Conservation (phyloP, 192 early-diverging fungal species). For the Spizellomyces punctatus region DNA sequence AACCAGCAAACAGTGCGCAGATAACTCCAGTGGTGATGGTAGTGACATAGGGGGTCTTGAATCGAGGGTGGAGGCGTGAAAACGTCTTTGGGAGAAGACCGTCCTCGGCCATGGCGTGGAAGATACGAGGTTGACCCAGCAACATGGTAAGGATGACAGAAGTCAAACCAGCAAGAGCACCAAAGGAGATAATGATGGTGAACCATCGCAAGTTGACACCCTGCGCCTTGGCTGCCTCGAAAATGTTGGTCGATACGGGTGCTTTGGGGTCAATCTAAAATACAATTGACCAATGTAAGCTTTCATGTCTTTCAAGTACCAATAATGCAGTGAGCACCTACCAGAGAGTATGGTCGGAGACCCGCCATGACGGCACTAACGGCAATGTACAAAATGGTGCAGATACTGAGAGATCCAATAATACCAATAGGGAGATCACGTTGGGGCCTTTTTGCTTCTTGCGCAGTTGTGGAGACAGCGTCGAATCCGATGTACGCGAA, state of each 20-base stretch:
- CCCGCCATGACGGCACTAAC: slow-evolving; percentile 74
- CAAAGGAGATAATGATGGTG: slow-evolving; percentile 74
- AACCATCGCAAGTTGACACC: slow-evolving; percentile 65
- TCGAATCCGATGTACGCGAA: slow-evolving; percentile 86
- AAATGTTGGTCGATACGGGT: slow-evolving; percentile 58
- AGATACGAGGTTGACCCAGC: slow-evolving; percentile 86
- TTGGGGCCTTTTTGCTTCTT: slow-evolving; percentile 79
- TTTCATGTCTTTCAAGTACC: too few species aligned
- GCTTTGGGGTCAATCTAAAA: slow-evolving; percentile 39
- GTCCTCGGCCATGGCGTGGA: slow-evolving; percentile 82
- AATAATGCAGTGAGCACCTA: too few species aligned
- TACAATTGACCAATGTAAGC: too few species aligned
- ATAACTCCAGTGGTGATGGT: slow-evolving; percentile 69
- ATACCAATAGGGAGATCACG: slow-evolving; percentile 88
- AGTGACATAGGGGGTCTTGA: slow-evolving; percentile 76
- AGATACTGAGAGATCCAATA: slow-evolving; percentile 73
- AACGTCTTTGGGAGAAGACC: slow-evolving; percentile 79
- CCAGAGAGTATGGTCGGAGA: slow-evolving; percentile 43
- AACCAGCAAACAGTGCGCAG: slow-evolving; percentile 65
- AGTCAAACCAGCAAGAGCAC: slow-evolving; percentile 74
- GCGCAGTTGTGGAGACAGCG: slow-evolving; percentile 81
- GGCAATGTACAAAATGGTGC: slow-evolving; percentile 78
- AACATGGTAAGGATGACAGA: slow-evolving; percentile 78
- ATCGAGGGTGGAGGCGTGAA: slow-evolving; percentile 67
- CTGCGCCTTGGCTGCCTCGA: slow-evolving; percentile 1